These are phyloP conservation scores for Hyaloperonospora arabidopsidis DNA, from an alignment of 352 stramenopile species.

Conservation along the genomic window DNA sequence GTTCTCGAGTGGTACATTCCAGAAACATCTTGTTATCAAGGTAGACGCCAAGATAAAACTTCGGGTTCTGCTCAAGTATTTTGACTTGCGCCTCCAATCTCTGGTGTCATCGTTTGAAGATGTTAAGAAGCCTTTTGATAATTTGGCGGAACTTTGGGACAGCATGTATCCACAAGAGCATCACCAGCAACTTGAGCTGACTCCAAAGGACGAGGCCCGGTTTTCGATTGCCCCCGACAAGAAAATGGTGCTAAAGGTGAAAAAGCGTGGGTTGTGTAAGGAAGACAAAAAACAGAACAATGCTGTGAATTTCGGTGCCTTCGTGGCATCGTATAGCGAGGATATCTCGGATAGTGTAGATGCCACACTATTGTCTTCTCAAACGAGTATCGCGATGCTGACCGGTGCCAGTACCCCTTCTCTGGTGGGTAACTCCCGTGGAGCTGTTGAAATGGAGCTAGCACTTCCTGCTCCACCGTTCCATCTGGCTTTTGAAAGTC, in stretches of 20 bases:
- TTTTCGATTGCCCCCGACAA: slow-evolving; percentile 42
- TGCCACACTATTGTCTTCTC: slow-evolving; percentile 8
- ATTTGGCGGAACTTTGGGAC: slow-evolving; percentile 28
- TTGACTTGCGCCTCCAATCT: slow-evolving; percentile 37
- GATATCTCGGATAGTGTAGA: slow-evolving; percentile 13
- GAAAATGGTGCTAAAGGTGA: slow-evolving; percentile 39
- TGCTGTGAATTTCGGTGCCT: slow-evolving; percentile 6
- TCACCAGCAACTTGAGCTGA: slow-evolving; percentile 27
- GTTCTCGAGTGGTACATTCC: slow-evolving; percentile 54
- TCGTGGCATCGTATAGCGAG: slow-evolving; percentile 9
- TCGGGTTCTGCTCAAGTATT: slow-evolving; percentile 41
- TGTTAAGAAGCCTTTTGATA: slow-evolving; percentile 22
- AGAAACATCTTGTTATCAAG: slow-evolving; percentile 67
- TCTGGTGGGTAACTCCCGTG: slow-evolving; percentile 5
- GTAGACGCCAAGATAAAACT: slow-evolving; percentile 42
- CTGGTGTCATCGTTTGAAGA: slow-evolving; percentile 20
- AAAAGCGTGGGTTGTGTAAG: slow-evolving; percentile 28
- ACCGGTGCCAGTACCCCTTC: slow-evolving; percentile 12
- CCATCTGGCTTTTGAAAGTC: slow-evolving; percentile 52
- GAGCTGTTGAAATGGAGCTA: slow-evolving; percentile 18
- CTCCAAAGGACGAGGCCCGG: slow-evolving; percentile 42
- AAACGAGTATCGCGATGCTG: slow-evolving; percentile 1
- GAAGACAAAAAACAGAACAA: slow-evolving; percentile 24
- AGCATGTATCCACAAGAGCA: slow-evolving; percentile 28
- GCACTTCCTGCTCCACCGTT: slow-evolving; percentile 39